Percentiles rank a stretch among this genome's conserved stretches.
phyloP scores from a whole-genome alignment of 371 early-diverging fungal species.

The Zopfochytrium polystomum region DNA sequence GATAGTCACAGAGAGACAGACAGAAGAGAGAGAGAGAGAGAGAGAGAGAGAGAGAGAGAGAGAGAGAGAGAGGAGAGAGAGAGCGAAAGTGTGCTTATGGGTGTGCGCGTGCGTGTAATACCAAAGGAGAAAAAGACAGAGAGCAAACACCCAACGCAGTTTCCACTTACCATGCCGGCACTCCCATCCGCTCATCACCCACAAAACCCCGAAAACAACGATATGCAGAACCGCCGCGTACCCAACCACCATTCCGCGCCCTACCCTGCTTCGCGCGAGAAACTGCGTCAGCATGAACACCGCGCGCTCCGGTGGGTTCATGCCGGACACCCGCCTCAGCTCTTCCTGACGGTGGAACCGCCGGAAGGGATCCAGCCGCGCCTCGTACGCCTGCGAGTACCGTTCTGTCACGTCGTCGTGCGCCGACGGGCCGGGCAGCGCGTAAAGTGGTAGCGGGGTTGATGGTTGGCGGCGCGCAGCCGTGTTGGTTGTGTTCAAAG shows the following conservation, averaged over 20 bases:
- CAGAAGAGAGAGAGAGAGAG: no score
- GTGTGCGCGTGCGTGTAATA: no score
- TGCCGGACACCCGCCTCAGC: conserved; percentile 62
- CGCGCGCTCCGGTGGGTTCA: conserved; percentile 75
- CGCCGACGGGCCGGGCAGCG: not conserved
- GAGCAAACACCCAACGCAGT: no score
- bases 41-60: no score
- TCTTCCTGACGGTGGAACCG: conserved; percentile 78
- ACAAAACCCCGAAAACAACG: conserved; percentile 70
- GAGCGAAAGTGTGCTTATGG: no score
- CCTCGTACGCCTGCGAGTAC: conserved; percentile 78
- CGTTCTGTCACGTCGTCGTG: conserved; percentile 47
- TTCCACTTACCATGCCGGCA: conserved; percentile 48
- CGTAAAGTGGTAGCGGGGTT: no score
- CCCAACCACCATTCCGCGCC: conserved; percentile 65
- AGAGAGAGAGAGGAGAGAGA: no score
- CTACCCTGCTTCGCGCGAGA: conserved; percentile 70
- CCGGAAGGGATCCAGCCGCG: conserved; percentile 82
- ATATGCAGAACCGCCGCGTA: conserved; percentile 74
- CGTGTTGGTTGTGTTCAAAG: not conserved
- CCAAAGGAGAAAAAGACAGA: no score
- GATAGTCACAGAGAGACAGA: no score
- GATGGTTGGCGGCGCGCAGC: not conserved
- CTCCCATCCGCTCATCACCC: conserved; percentile 63
- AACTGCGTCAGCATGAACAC: conserved; percentile 63